Conservation (phyloP, 371 early-diverging fungal genomes). For the Batkoa obscura region DNA sequence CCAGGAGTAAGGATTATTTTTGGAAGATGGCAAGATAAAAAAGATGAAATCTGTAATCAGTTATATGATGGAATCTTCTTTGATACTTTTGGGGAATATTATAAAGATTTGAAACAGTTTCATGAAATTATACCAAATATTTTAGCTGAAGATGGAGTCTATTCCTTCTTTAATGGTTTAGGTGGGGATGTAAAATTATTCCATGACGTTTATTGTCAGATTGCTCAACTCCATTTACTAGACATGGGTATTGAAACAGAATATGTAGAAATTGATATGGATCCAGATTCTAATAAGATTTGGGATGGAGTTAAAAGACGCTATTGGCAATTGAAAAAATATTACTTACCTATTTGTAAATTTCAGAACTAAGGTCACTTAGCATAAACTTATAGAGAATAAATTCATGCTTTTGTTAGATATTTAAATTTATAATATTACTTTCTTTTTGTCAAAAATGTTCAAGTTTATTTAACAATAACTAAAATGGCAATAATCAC, state of each 20-base stretch:
- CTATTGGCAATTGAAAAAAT: constrained; percentile 65
- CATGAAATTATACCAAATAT: constrained; percentile 65
- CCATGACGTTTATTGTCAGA: constrained; percentile 78
- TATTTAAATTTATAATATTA: too few species aligned
- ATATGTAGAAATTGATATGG: constrained; percentile 48
- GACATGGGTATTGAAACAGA: constrained; percentile 58
- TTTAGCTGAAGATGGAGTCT: constrained; percentile 53
- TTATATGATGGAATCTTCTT: constrained; percentile 79
- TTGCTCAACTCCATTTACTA: constrained; percentile 60
- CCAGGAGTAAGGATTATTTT: constrained; percentile 66
- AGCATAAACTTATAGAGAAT: too few species aligned
- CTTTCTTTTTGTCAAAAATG: too few species aligned
- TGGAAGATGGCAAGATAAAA: constrained; percentile 88
- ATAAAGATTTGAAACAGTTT: constrained; percentile 71
- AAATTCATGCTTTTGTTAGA: too few species aligned
- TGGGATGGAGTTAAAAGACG: constrained; percentile 78
- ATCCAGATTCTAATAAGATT: constrained; percentile 52
- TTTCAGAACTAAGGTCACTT: too few species aligned
- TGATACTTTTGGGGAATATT: constrained; percentile 88
- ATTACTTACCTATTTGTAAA: constrained; percentile 56
- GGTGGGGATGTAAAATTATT: constrained; percentile 85
- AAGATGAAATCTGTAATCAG: constrained; percentile 39
- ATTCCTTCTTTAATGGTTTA: constrained; percentile 88
- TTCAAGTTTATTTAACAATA: too few species aligned
- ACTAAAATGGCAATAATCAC: too few species aligned